Evolutionary conservation across 2,329 filamentous ascomycete species (phyloP), one percentile per base, ranked within the genome.

Genomic region (Raffaelea deltoideospora): DNA sequence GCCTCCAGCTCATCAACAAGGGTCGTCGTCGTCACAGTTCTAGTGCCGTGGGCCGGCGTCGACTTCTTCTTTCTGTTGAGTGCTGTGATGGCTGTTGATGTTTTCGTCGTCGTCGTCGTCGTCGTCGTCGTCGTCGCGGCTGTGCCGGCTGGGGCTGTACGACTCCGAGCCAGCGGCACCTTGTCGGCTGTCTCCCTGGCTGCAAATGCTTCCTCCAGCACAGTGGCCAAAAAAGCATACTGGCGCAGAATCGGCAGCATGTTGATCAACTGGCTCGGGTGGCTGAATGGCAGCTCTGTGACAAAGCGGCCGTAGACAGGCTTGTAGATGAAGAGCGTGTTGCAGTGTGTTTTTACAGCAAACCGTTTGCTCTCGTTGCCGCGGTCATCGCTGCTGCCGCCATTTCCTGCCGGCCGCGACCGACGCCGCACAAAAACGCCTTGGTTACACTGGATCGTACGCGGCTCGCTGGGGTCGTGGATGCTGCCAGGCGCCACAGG

Each of bases 191-290:
- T n/a, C 35, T 31, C 36, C 32, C 50, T 52, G 4, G 56, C 49
- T 26, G 60, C 61, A 48, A 84, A 80, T 39, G 67, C 73, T 34
- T 69, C 72, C 38, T 66, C 59, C 4, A 88, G 62, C 3, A 90
- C 55, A 0, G 64, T 71, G 2, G 73, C 73, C 5, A 84, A 60
- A 45, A 80, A 75, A 0, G 79, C 78, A 49, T 84, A 90, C 52
- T 90, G 83, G 13, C 84, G 67, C 14, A 90, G 60, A 4, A 68
- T 62, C 0, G 83, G 81, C n/a, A 92, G 63, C 50, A 87, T 72
- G 37, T 72, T 67, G 7, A 87, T 60, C 4, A 92, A 59, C 50
- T 92, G 82, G 34, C 75, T 70, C 0, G 84, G 84, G 48, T 92
- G 84, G 3, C 74, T 72, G 49, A 92, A 88, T 0, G 81, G 75